These are phyloP conservation scores for Dendrobium chrysotoxum DNA, from an alignment of 106 monocot genomes.

Conservation along the genomic window DNA sequence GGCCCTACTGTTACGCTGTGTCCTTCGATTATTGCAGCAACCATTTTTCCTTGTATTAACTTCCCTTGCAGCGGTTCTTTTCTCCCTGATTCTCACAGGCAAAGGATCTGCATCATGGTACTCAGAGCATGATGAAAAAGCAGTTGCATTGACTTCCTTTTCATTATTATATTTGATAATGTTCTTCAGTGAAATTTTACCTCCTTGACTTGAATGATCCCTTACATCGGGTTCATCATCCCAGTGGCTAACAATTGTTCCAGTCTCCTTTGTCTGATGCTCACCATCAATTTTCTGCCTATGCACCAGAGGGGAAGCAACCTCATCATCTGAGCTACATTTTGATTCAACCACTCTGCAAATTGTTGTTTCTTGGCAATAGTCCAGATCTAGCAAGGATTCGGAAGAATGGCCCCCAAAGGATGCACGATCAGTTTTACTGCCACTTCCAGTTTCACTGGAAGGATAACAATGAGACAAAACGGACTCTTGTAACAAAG, in stretches of 20 bases:
- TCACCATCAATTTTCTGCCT: neutral
- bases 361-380: neutral
- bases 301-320: neutral
- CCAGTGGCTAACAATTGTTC: neutral
- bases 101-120: neutral
- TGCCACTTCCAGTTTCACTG: constrained; percentile 11
- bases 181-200: neutral
- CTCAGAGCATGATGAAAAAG: neutral
- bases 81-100: neutral
- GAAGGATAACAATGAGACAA: constrained; percentile 17
- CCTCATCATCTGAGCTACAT: neutral
- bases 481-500: constrained; percentile 4
- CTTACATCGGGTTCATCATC: neutral
- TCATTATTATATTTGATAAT: neutral
- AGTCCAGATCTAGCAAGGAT: neutral
- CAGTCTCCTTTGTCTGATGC: neutral
- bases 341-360: neutral
- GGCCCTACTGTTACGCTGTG: neutral
- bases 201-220: neutral
- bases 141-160: neutral
- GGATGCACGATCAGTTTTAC: constrained; percentile 1
- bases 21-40: neutral
- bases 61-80: neutral
- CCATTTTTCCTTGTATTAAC: constrained; percentile 1
- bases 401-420: neutral